Evolutionary conservation across 2,329 filamentous ascomycete species (phyloP), one percentile per base, ranked within the genome.

Genomic region (Apiospora koreana): DNA sequence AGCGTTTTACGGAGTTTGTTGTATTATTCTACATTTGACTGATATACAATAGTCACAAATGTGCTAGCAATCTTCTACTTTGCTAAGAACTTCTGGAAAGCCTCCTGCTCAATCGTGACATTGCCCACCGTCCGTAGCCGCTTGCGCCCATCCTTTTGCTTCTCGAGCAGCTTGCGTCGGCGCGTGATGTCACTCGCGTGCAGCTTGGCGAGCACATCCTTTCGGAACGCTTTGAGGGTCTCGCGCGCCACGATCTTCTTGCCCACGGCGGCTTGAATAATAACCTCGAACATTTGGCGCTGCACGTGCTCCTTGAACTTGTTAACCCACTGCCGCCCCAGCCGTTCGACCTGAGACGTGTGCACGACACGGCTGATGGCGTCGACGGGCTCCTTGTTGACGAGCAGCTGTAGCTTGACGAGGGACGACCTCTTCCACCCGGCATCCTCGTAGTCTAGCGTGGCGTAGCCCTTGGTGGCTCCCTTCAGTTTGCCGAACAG

Each of bases 221-320:
- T 99, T 65, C 96, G 87, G 81, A 97, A 99, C 0, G 96, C 94
- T 84, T 98, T 98, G 79, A 99, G 91, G 0, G 95, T 98, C 80
- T 98, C 96, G 77, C 96, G 87, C 0, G 96, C 96, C 4, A 99
- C 89, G 68, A 99, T 91, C 67, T 92, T 89, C 75, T 89, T 91
- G 3, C 95, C 95, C 0, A 93, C 92, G 0, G 93, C 92, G 3
- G 96, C 95, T 81, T 99, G 96, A 73, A 99, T 98, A 69, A 98
- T 86, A 28, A 99, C 90, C 83, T 99, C 96, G 77, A 97, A 99
- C 91, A 98, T 96, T 81, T 99, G 96, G 23, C 96, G 87, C 77
- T 97, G 93, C 25, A 99, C 95, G 77, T 98, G 95, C 80, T 98
- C 91, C 79, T 97, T 98, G 86, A 99, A 98, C 81, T 97, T 97